These are phyloP conservation scores for Boletus rex-veris DNA, from an alignment of 768 basidiomycete genomes.

Conservation along the genomic window DNA sequence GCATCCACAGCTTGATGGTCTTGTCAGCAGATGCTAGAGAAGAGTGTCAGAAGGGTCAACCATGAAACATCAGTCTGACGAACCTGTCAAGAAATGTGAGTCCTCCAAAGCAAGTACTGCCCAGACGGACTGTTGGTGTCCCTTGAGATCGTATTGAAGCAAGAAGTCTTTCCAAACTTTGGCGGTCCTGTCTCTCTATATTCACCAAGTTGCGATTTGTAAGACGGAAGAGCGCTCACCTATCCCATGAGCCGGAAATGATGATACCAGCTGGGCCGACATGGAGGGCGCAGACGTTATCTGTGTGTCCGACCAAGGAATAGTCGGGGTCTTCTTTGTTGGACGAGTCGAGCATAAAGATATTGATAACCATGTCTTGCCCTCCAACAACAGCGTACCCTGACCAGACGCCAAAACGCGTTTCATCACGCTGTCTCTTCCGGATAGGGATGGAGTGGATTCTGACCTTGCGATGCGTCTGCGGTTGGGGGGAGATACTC, in stretches of 20 bases:
- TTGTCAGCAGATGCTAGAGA: conserved; percentile 86
- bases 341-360: conserved; percentile 61
- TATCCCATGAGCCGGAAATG: conserved; percentile 97
- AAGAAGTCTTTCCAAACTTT: conserved; percentile 89
- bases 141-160: conserved; percentile 68
- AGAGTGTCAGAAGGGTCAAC: conserved; percentile 6
- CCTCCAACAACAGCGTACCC: conserved; percentile 87
- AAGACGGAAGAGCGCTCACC: conserved; percentile 45
- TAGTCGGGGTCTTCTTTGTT: conserved; percentile 72
- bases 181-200: conserved; percentile 63
- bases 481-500: conserved; percentile 69
- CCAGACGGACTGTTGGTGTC: conserved; percentile 92
- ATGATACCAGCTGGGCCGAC: conserved; percentile 67
- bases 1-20: conserved; percentile 85
- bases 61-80: conserved; percentile 12
- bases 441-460: background rate
- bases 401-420: conserved; percentile 30
- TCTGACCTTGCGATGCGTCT: conserved; percentile 67
- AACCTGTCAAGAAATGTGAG: conserved; percentile 79
- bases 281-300: conserved; percentile 86
- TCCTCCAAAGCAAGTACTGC: conserved; percentile 80
- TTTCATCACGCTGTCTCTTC: background rate
- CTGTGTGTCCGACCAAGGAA: conserved; percentile 82
- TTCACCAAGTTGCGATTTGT: background rate
- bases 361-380: conserved; percentile 83